phyloP scores from a whole-genome alignment of 1,284 basidiomycete species.

The Ceratorhiza oryzae-sativae region DNA sequence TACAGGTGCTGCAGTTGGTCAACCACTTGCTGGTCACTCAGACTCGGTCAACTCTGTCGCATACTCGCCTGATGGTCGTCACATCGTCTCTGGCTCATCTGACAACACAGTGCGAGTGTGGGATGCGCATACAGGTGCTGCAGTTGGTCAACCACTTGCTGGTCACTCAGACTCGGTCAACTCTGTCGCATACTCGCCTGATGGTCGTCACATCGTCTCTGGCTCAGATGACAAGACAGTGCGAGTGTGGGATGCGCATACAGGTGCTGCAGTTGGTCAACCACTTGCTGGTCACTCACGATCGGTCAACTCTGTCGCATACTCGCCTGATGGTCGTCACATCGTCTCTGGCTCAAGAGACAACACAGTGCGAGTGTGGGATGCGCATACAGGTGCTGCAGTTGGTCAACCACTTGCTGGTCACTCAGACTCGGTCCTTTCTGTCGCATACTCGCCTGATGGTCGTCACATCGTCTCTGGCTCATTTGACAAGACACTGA shows the following conservation, averaged over 20 bases:
- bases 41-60: background rate
- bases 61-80: background rate
- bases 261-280: background rate
- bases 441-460: background rate
- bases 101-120: background rate
- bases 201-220: background rate
- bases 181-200: constrained; percentile 5
- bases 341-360: constrained; percentile 16
- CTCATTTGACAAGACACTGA: background rate
- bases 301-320: background rate
- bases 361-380: constrained; percentile 10
- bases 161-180: background rate
- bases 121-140: background rate
- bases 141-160: background rate
- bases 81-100: background rate
- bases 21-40: background rate
- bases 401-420: background rate
- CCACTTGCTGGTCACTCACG: background rate
- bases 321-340: background rate
- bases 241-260: constrained; percentile 11
- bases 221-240: background rate
- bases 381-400: background rate
- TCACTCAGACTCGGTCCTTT: background rate
- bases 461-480: background rate
- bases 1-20: background rate